Conservation (phyloP, 352 stramenopile genomes). For the Lagenidium giganteum region DNA sequence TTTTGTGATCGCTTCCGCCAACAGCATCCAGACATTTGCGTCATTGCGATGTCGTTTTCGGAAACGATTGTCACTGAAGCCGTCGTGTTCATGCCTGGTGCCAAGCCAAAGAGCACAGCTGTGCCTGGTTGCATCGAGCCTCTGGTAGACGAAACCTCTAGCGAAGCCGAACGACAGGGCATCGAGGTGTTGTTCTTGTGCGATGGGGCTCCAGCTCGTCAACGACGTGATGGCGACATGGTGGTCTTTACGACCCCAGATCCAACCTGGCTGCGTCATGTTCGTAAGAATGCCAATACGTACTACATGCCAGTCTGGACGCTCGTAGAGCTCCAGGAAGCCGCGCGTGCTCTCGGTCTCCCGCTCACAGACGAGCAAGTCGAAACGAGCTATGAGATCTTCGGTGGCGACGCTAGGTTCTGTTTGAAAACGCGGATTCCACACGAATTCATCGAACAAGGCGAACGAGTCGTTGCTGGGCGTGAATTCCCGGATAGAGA, state of each 20-base stretch:
- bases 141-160: too few species aligned
- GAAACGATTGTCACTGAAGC: too few species aligned
- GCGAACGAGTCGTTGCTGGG: too few species aligned
- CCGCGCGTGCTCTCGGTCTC: not conserved
- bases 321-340: conserved; percentile 1
- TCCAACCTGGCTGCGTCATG: not conserved
- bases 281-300: not conserved
- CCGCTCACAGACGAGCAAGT: not conserved
- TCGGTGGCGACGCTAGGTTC: too few species aligned
- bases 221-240: conserved; percentile 2
- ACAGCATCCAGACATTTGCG: not conserved
- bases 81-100: too few species aligned
- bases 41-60: not conserved
- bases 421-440: too few species aligned
- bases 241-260: conserved; percentile 1
- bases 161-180: not conserved
- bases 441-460: too few species aligned
- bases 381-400: not conserved
- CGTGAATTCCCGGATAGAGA: too few species aligned
- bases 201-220: not conserved
- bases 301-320: conserved; percentile 2
- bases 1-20: conserved; percentile 2
- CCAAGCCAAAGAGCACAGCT: too few species aligned
- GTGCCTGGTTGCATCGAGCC: too few species aligned
- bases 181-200: conserved; percentile 1